phyloP scores from a whole-genome alignment of 805 yeast genomes.

The Teunomyces stri region DNA sequence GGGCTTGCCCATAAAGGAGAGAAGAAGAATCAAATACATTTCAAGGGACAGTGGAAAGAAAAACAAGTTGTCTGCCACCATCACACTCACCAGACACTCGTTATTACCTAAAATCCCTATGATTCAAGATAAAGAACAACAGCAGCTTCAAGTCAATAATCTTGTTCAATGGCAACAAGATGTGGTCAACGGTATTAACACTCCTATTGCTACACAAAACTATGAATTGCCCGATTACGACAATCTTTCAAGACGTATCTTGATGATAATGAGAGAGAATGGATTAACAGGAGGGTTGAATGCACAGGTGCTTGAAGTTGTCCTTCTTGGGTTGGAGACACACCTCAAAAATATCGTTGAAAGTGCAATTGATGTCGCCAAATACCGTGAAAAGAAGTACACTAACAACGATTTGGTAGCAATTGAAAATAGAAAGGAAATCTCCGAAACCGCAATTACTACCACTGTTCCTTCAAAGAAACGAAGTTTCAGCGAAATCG shows the following conservation, averaged over 20 bases:
- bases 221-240: constrained; percentile 83
- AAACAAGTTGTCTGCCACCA: constrained; percentile 66
- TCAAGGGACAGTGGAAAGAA: constrained; percentile 80
- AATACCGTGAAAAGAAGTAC: constrained; percentile 53
- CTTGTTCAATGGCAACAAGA: constrained; percentile 90
- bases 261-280: constrained; percentile 83
- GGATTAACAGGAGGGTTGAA: constrained; percentile 83
- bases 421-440: constrained; percentile 11
- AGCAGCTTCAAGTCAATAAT: constrained; percentile 44
- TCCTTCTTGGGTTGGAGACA: constrained; percentile 76
- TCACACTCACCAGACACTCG: constrained; percentile 69
- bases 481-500: constrained; percentile 19
- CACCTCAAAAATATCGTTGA: constrained; percentile 76
- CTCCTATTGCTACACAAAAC: constrained; percentile 74
- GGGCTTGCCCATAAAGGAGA: constrained; percentile 79
- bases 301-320: constrained; percentile 72
- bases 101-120: constrained; percentile 83
- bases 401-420: constrained; percentile 35
- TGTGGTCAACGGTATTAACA: constrained; percentile 77
- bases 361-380: constrained; percentile 67
- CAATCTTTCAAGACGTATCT: constrained; percentile 61
- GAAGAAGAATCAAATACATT: constrained; percentile 79
- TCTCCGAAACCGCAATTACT: constrained; percentile 12
- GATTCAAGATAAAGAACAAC: constrained; percentile 49
- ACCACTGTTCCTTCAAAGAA: constrained; percentile 13